phyloP scores from a whole-genome alignment of 23 red algal genomes.

The Gracilaria caudata region DNA sequence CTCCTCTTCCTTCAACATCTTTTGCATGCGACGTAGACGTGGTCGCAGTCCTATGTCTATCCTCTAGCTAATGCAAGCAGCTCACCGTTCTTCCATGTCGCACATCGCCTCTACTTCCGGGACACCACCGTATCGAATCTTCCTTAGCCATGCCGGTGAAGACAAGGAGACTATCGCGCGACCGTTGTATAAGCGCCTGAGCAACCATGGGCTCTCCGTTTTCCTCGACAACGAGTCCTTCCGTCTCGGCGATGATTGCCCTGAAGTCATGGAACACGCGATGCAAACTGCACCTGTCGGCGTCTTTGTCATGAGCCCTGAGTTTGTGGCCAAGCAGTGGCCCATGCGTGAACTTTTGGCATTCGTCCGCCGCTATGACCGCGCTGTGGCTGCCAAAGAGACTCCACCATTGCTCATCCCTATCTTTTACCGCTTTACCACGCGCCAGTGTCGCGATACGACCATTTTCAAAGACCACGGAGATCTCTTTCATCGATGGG shows the following conservation, averaged over 20 bases:
- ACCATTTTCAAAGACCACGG: neutral
- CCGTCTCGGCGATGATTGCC: neutral
- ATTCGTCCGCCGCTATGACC: slow-evolving; percentile 14
- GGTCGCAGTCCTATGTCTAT: too few species aligned
- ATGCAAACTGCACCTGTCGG: slow-evolving; percentile 28
- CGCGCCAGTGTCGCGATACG: slow-evolving; percentile 2
- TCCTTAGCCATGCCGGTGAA: slow-evolving; percentile 35
- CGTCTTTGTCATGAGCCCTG: slow-evolving; percentile 20
- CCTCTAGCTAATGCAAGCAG: too few species aligned
- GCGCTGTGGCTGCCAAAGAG: neutral
- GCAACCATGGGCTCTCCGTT: neutral
- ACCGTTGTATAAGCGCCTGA: neutral
- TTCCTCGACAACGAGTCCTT: slow-evolving; percentile 5
- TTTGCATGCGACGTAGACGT: too few species aligned
- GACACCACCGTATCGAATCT: neutral
- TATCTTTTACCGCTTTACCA: slow-evolving; percentile 16
- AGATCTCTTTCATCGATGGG: neutral
- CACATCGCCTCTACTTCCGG: neutral
- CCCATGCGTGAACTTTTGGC: slow-evolving; percentile 18
- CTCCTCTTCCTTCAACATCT: too few species aligned
- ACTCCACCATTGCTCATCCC: slow-evolving; percentile 22
- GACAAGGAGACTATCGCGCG: slow-evolving; percentile 31
- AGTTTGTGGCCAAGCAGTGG: slow-evolving; percentile 14
- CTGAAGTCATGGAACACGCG: slow-evolving; percentile 10
- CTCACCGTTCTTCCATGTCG: neutral